Base-by-base conservation (phyloP, 1,284 basidiomycete species). In the Psilocybe mexicana region DNA sequence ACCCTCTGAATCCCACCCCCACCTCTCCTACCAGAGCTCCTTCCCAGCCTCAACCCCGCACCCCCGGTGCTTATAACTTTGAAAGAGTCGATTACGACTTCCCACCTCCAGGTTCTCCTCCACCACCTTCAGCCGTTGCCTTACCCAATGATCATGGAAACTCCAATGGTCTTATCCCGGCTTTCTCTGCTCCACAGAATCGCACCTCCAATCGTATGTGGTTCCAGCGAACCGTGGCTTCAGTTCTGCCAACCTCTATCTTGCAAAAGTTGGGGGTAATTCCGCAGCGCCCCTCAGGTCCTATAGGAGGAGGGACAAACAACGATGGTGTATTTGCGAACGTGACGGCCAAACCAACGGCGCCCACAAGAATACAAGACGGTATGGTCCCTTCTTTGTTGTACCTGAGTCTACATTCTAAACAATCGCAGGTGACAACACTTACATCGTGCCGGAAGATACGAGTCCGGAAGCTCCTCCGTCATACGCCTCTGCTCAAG, bases 281-380 rank as follows among this genome's bases (percentile, higher is more conserved):
- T 2, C 75, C 79, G 49, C 77, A 78, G 60, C 74, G 72, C n/a
- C 80, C 82, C 12, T 65, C 65, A 35, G 81, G 74, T 54, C 74
- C 72, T 30, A 74, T 90, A 36, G 94, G 91, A 24, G 87, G 93
- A 8, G 94, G 95, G 0, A 83, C 81, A 5, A 77, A 79, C 48
- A 94, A 96, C 67, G 95, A 97, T 63, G 96, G 96, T 26, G 96
- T 99, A 6, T 99, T 99, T 74, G 90, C 90, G 46, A 99, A 99
- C 72, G 87, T 99, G 25, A 90, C 88, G 44, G 97, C 97, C 2
- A 97, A 98, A 69, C 96, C 96, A 0, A 77, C 83, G 43, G 68
- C 76, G 24, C 79, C 82, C 45, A 74, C 82, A 14, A 83, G 74
- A 69, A 80, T 88, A 24, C 85, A 78, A 67, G 82, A 88, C 63